A percentile compares a stretch with the other conserved stretches of the same genome.
These are phyloP conservation scores for Hebeloma cylindrosporum DNA, from an alignment of 768 basidiomycete genomes.

Conservation along the genomic window DNA sequence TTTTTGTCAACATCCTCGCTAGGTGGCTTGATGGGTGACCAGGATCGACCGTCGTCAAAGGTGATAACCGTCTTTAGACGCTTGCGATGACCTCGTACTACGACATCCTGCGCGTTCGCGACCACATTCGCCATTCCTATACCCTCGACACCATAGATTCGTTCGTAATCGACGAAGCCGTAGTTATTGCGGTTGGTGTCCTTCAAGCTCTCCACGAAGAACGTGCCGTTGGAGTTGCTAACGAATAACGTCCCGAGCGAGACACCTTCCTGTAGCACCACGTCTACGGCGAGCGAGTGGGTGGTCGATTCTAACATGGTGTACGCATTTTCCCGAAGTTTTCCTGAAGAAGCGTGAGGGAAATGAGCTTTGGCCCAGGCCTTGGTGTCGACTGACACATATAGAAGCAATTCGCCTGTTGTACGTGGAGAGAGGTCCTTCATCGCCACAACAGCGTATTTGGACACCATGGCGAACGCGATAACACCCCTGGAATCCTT, in stretches of 20 bases:
- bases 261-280: slow-evolving; percentile 68
- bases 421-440: slow-evolving; percentile 59
- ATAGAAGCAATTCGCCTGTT: slow-evolving; percentile 77
- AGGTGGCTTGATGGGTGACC: slow-evolving; percentile 66
- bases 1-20: slow-evolving; percentile 58
- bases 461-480: slow-evolving; percentile 89
- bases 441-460: slow-evolving; percentile 89
- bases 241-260: slow-evolving; percentile 90
- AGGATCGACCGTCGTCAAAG: slow-evolving; percentile 87
- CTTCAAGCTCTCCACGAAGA: slow-evolving; percentile 86
- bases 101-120: slow-evolving; percentile 80
- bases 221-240: slow-evolving; percentile 94
- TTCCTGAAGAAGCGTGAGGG: slow-evolving; percentile 82
- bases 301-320: slow-evolving; percentile 94
- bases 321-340: slow-evolving; percentile 88
- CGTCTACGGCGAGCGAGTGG: slow-evolving; percentile 93
- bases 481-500: slow-evolving; percentile 87
- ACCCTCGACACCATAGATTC: slow-evolving; percentile 82
- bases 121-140: slow-evolving; percentile 91
- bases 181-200: slow-evolving; percentile 88
- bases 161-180: slow-evolving; percentile 95
- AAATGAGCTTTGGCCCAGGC: slow-evolving; percentile 89
- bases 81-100: slow-evolving; percentile 66
- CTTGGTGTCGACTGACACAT: slow-evolving; percentile 81
- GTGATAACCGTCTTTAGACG: slow-evolving; percentile 79